phyloP scores from a whole-genome alignment of 352 stramenopile genomes.

The Phytophthora meadii region DNA sequence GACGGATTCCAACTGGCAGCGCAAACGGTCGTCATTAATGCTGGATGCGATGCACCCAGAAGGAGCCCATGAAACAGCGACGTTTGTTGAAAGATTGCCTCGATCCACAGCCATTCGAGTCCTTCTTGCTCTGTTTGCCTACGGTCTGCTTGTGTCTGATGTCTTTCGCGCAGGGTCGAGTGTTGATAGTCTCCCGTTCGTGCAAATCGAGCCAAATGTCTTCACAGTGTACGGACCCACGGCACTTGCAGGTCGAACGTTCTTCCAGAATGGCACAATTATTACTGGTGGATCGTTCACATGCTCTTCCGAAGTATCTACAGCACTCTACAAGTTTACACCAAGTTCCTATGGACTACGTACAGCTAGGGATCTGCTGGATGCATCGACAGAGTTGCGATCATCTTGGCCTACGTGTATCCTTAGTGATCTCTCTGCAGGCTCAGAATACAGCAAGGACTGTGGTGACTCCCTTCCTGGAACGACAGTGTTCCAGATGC shows the following conservation, averaged over 20 bases:
- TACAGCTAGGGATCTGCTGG: conserved; percentile 39
- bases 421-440: conserved; percentile 27
- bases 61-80: conserved; percentile 13
- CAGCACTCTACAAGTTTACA: conserved; percentile 50
- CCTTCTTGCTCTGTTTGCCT: conserved; percentile 45
- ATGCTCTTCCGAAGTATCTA: conserved; percentile 21
- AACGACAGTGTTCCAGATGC: conserved; percentile 46
- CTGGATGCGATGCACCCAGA: conserved; percentile 32
- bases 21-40: conserved; percentile 33
- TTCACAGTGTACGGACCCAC: conserved; percentile 54
- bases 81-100: conserved; percentile 25
- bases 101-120: conserved; percentile 35
- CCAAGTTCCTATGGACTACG: conserved; percentile 58
- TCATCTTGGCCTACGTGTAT: conserved; percentile 30
- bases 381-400: conserved; percentile 20
- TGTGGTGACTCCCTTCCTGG: conserved; percentile 35
- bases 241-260: conserved; percentile 31
- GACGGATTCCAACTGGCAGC: conserved; percentile 15
- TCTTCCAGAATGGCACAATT: conserved; percentile 37
- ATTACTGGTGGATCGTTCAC: conserved; percentile 5
- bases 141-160: conserved; percentile 55
- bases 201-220: conserved; percentile 59
- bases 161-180: conserved; percentile 46
- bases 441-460: conserved; percentile 35
- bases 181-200: conserved; percentile 47